A percentile compares a stretch with the other conserved stretches of the same genome.
Conservation (phyloP, 75 land plant species). For the Selaginella tamariscina region DNA sequence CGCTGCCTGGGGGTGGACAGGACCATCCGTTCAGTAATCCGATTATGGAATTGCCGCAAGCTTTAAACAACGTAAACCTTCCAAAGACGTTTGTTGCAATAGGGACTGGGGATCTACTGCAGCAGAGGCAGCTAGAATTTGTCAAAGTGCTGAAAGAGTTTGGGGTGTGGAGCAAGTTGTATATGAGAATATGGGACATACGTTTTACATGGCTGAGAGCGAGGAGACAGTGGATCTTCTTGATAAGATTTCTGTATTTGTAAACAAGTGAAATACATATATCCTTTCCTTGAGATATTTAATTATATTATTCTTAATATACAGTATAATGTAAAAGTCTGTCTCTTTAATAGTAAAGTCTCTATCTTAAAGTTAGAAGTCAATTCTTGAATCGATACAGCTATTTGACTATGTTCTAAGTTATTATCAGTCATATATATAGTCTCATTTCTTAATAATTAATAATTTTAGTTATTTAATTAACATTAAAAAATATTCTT, state of each 20-base stretch:
- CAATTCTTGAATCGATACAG: too few relatives aligned
- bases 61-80: neutral
- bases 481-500: too few relatives aligned
- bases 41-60: neutral
- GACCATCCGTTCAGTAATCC: slow-evolving; percentile 37
- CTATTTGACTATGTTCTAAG: too few relatives aligned
- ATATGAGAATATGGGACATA: neutral
- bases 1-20: slow-evolving; percentile 36
- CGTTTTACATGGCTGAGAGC: neutral
- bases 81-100: neutral
- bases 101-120: neutral
- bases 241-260: neutral
- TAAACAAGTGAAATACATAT: neutral
- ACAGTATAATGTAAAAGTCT: too few relatives aligned
- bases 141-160: neutral
- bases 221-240: neutral
- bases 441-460: too few relatives aligned
- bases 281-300: too few relatives aligned
- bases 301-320: too few relatives aligned
- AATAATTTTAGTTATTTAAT: too few relatives aligned
- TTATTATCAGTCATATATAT: too few relatives aligned
- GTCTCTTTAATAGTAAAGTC: too few relatives aligned
- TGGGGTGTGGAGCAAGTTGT: neutral
- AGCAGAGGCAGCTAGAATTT: neutral
- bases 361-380: too few relatives aligned